These are phyloP conservation scores for Sphaerostilbella broomeana DNA, from an alignment of 2,329 filamentous ascomycete genomes.

Conservation along the genomic window DNA sequence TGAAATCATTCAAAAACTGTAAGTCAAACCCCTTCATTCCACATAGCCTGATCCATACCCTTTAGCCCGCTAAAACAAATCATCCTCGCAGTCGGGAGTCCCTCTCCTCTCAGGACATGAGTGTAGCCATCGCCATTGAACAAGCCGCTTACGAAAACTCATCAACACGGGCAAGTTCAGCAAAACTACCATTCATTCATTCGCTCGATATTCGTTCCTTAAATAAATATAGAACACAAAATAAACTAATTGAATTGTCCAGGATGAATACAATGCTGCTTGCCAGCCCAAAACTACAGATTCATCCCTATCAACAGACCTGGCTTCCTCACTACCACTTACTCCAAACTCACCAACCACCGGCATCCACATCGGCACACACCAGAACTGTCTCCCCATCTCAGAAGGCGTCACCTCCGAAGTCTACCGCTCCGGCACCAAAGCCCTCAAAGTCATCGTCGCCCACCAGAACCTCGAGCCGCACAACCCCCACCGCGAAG, in stretches of 20 bases:
- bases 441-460: conserved; percentile 80
- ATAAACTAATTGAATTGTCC: conserved; percentile 16
- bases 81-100: conserved; percentile 24
- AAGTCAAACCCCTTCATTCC: conserved; percentile 7
- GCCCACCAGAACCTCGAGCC: conserved; percentile 67
- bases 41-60: conserved; percentile 2
- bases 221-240: no score
- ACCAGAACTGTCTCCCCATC: conserved; percentile 48
- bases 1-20: conserved; percentile 51
- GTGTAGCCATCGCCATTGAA: conserved; percentile 58
- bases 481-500: conserved; percentile 76
- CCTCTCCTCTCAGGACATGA: conserved; percentile 24
- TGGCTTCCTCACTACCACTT: not conserved
- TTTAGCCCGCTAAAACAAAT: no score
- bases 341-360: not conserved
- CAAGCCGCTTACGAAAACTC: conserved; percentile 54
- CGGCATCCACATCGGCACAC: conserved; percentile 47
- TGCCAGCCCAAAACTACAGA: conserved; percentile 25
- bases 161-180: conserved; percentile 46
- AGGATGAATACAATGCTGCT: conserved; percentile 54
- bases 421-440: conserved; percentile 62
- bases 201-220: no score
- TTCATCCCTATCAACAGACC: conserved; percentile 3
- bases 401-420: conserved; percentile 70
- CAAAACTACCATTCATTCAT: not conserved